Evolutionary conservation across 495 filamentous ascomycete genomes (phyloP), one percentile per base, ranked within the genome.

Genomic region (Penicillium fimorum): DNA sequence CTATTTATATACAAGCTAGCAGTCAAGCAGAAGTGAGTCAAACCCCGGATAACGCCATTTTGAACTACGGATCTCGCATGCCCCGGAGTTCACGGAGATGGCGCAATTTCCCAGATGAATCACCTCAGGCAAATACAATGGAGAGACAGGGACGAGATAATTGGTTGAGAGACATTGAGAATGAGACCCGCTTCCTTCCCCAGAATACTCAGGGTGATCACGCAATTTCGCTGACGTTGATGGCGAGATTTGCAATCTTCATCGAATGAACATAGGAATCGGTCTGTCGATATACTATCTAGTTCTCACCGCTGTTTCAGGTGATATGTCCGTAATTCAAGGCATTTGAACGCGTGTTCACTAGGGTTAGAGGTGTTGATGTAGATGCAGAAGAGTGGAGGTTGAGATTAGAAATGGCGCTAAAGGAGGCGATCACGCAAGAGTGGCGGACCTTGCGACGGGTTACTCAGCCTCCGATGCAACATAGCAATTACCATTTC

Each of bases 401-500:
- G 61, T 61, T 55, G 35, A 43, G 55, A 62, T 69, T 61, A 65
- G 65, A 47, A 50, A 55, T 46, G 38, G 48, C 52, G 61, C 56
- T 57, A 62, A 62, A 56, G 35, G 10, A 50, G 66, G 57, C 62
- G 66, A 72, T 72, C 70, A 72, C 68, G 70, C 68, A 70, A 72
- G 64, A 61, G 53, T 54, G 69, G 59, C 62, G 60, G 53, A 11
- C 35, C 63, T 63, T 65, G 63, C 51, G 37, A 35, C 22, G 41
- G 27, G 15, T 47, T 47, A 47, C 45, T 47, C 45, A 47, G 24
- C 15, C 27, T 46, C 41, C 2, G 22, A 1, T 22, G 22, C 22
- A 22, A 22, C 22, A 22, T 22, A 22, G 22, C 22, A 22, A 2
- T 22, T 22, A 27, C 25, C 25, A 27, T 27, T 7, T 27, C 25